Evolutionary conservation across 2,329 filamentous ascomycete species (phyloP), one percentile per base, ranked within the genome.

Genomic region (Emmonsiellopsis sp.): DNA sequence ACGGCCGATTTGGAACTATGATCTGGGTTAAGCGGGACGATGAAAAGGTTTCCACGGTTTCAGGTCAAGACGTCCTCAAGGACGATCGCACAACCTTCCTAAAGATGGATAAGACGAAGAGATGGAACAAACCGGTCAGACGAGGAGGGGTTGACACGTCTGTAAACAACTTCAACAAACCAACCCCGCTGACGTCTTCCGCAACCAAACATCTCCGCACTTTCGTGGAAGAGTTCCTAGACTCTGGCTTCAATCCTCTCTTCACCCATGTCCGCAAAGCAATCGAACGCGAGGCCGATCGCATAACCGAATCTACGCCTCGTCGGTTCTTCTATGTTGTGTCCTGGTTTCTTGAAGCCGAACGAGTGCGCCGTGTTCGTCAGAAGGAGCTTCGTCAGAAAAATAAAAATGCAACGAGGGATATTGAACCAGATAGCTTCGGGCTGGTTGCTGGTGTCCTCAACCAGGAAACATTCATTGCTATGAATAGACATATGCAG

Each of bases 1-100:
- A 98, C 69, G 95, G 91, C 61, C 82, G 93, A 35, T 98, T 97
- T 64, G 93, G 93, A 2, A 95, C 91, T 9, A 97, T 97, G 88
- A 84, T 96, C 35, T 97, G 92, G 91, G 83, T 98, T 38, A 89
- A 95, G 72, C 79, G 91, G 53, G 87, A 90, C 48, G 86, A 91
- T 61, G 84, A 86, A 50, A 91, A 91, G 63, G 81, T 93, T 62
- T 86, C 88, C 0, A 90, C 91, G 0, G 80, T 98, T 1, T 91
- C 90, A 0, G 93, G 93, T 1, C 92, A 97, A 66, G 86, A 90
- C 61, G 87, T 87, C 4, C 79, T 98, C 44, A 80, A 83, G 2
- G 84, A 89, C 62, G 80, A 83, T 6, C 79, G 86, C 7, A 80
- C 81, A 40, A 86, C 87, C 6, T 80, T 95, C 59, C 79, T 87